phyloP scores from a whole-genome alignment of 1,139 yeast species.

The Saccharomyces hybrid region DNA sequence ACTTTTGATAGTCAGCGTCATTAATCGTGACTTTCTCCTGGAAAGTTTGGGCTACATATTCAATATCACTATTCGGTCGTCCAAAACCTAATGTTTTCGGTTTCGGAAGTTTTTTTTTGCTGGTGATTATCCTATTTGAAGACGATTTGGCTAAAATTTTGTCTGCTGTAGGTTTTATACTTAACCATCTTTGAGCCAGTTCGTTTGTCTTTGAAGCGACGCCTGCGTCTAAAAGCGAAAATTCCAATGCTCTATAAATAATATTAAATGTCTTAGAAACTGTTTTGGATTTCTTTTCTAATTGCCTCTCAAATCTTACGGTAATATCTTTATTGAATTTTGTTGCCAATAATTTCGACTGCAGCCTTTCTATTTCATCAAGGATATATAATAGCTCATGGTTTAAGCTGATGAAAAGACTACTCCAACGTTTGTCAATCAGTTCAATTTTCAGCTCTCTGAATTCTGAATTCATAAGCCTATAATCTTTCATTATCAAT shows the following conservation, averaged over 20 bases:
- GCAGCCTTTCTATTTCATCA: constrained; percentile 32
- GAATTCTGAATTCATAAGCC: constrained; percentile 37
- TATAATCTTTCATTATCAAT: constrained; percentile 38
- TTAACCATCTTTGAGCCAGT: constrained; percentile 32
- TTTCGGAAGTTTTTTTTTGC: constrained; percentile 5
- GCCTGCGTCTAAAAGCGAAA: constrained; percentile 31
- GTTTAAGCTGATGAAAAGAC: constrained; percentile 41
- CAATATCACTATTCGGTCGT: constrained; percentile 7
- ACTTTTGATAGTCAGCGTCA: constrained; percentile 1
- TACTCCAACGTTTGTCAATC: constrained; percentile 51
- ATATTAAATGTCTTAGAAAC: constrained; percentile 35
- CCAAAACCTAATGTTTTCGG: constrained; percentile 5
- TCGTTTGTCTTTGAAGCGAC: constrained; percentile 31
- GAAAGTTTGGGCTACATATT: not conserved
- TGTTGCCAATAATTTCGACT: constrained; percentile 11
- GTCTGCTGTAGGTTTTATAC: constrained; percentile 25
- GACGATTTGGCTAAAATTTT: constrained; percentile 16
- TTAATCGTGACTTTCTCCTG: not conserved
- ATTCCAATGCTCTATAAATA: constrained; percentile 36
- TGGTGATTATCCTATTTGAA: not conserved
- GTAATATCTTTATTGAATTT: constrained; percentile 8
- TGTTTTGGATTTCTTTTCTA: constrained; percentile 25
- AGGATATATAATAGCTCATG: constrained; percentile 35
- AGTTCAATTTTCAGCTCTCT: constrained; percentile 39
- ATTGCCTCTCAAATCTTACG: constrained; percentile 18